phyloP scores from a whole-genome alignment of 1,284 basidiomycete species.

The Cryptococcus amylolentus region DNA sequence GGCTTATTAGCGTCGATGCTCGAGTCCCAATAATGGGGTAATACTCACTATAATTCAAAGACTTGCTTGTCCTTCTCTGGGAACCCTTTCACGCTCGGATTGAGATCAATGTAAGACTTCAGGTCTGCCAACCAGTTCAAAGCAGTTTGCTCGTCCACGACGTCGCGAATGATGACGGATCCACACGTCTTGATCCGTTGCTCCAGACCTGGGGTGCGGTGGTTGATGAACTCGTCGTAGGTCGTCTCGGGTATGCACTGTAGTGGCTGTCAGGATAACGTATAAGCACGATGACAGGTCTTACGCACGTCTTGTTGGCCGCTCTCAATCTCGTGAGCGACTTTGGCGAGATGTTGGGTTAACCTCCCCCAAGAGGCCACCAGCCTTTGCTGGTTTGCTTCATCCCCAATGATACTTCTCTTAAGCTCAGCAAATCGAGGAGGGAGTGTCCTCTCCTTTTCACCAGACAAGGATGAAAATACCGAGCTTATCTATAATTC shows the following conservation, averaged over 20 bases:
- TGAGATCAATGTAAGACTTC: constrained; percentile 57
- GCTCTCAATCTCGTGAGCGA: constrained; percentile 53
- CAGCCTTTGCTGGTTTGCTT: constrained; percentile 53
- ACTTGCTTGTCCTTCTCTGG: constrained; percentile 66
- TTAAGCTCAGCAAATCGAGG: constrained; percentile 62
- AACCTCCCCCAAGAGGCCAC: constrained; percentile 59
- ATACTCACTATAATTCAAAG: constrained; percentile 61
- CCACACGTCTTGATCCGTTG: constrained; percentile 58
- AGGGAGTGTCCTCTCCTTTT: constrained; percentile 53
- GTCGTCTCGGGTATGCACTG: constrained; percentile 61
- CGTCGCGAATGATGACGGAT: constrained; percentile 60
- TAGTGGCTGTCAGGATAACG: not conserved
- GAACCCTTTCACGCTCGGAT: constrained; percentile 57
- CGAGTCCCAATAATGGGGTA: not conserved
- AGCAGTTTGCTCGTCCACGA: constrained; percentile 58
- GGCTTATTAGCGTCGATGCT: not conserved
- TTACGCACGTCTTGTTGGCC: constrained; percentile 46
- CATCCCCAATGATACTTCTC: constrained; percentile 49
- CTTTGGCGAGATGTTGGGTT: constrained; percentile 54
- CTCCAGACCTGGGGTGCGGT: constrained; percentile 51
- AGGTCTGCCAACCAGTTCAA: constrained; percentile 61
- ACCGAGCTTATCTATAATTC: constrained; percentile 55
- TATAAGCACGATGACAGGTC: not conserved
- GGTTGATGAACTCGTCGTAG: constrained; percentile 55
- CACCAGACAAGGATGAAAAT: constrained; percentile 58